Evolutionary conservation across 1,284 basidiomycete species (phyloP).

Genomic region (Butyriboletus pseudospeciosus): DNA sequence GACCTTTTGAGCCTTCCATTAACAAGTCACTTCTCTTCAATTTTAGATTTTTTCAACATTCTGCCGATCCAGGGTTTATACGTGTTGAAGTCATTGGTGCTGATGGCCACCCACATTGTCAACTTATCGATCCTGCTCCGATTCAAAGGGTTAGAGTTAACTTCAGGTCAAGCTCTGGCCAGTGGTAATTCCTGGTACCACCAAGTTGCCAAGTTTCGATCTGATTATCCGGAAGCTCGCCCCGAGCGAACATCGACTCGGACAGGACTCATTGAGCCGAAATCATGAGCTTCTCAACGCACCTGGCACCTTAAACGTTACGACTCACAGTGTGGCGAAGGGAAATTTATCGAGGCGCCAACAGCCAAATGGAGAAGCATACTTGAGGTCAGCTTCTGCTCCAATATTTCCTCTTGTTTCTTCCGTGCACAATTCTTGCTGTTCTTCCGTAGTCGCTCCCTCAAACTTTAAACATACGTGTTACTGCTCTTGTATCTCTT

Average conservation of each 20-base stretch:
- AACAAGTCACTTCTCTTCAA: not conserved
- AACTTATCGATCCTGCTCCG: not conserved
- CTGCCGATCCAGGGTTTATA: not conserved
- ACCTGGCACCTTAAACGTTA: not conserved
- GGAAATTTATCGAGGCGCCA: not conserved
- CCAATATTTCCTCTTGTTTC: not conserved
- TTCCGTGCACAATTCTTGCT: not conserved
- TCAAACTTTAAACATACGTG: constrained; percentile 2
- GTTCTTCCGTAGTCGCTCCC: not conserved
- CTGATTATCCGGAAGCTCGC: too few relatives aligned
- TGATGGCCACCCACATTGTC: too few relatives aligned
- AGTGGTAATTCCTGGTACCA: too few relatives aligned
- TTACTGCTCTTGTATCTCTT: constrained; percentile 7
- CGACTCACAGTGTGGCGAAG: not conserved
- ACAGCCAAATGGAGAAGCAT: not conserved
- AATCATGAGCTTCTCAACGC: not conserved
- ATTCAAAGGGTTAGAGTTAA: too few relatives aligned
- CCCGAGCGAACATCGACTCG: not conserved
- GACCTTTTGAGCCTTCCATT: not conserved
- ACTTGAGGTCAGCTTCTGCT: not conserved
- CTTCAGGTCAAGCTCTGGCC: not conserved
- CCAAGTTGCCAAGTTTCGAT: too few relatives aligned
- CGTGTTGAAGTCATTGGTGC: too few relatives aligned
- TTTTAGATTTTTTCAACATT: not conserved
- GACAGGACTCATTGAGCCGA: not conserved